phyloP scores from a whole-genome alignment of 192 early-diverging fungal species.

The Oehlia diaphana region DNA sequence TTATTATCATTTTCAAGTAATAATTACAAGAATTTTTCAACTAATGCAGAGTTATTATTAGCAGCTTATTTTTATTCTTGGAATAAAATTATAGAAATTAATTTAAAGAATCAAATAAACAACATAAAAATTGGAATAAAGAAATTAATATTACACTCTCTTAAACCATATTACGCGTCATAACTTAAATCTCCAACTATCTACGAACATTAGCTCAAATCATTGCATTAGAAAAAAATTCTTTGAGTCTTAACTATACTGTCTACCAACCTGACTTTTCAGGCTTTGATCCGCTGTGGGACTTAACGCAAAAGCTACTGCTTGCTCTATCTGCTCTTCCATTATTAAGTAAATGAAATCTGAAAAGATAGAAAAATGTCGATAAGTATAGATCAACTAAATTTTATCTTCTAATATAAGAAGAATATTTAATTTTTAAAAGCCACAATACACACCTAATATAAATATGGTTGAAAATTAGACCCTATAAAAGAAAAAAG shows the following conservation, averaged over 20 bases:
- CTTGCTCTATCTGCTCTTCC: conserved; percentile 75
- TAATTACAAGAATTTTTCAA: not conserved
- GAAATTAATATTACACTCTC: not conserved
- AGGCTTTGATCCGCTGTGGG: conserved; percentile 64
- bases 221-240: not conserved
- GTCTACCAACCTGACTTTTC: conserved; percentile 68
- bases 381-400: not conserved
- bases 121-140: not conserved
- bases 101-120: not conserved
- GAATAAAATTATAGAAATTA: not conserved
- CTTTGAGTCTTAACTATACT: not conserved
- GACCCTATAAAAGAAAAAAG: not conserved
- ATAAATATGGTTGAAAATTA: not conserved
- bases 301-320: conserved; percentile 76
- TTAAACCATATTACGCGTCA: not conserved
- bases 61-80: not conserved
- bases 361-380: not conserved
- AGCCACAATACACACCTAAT: not conserved
- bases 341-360: conserved; percentile 1
- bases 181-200: not conserved
- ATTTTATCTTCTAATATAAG: not conserved
- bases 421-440: too few relatives aligned
- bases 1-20: not conserved
- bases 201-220: not conserved
- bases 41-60: not conserved